A percentile compares a stretch with the other conserved stretches of the same genome.
phyloP scores from a whole-genome alignment of 257 asterid species.

The Lycium barbarum region DNA sequence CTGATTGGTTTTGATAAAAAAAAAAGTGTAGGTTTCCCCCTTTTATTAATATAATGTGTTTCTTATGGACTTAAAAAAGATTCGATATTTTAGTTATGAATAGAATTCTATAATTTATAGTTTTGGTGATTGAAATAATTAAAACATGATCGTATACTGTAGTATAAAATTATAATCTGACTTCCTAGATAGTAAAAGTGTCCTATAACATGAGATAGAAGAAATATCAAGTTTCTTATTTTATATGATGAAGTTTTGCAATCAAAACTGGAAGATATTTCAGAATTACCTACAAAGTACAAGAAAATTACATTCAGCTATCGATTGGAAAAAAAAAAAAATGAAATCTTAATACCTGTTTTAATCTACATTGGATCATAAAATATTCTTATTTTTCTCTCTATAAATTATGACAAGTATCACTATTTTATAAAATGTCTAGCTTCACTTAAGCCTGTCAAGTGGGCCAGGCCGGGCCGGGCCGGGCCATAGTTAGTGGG shows the following conservation, averaged over 20 bases:
- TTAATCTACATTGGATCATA: neutral
- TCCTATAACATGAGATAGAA: neutral
- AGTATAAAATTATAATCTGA: neutral
- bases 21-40: no score
- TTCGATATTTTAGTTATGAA: neutral
- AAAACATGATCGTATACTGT: neutral
- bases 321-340: no score
- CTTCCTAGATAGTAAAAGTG: neutral
- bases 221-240: neutral
- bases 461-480: no score
- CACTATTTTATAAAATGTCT: neutral
- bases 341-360: neutral
- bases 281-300: neutral
- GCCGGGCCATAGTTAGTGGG: no score
- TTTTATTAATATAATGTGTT: neutral
- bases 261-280: neutral
- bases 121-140: neutral
- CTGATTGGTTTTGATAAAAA: no score
- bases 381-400: neutral
- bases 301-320: neutral
- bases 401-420: conserved; percentile 6
- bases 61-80: neutral
- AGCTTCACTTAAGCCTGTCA: neutral
- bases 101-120: neutral
- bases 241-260: neutral